Percentiles rank a stretch among this genome's conserved stretches.
phyloP scores from a whole-genome alignment of 2,329 filamentous ascomycete species.

The Triangularia setosa region DNA sequence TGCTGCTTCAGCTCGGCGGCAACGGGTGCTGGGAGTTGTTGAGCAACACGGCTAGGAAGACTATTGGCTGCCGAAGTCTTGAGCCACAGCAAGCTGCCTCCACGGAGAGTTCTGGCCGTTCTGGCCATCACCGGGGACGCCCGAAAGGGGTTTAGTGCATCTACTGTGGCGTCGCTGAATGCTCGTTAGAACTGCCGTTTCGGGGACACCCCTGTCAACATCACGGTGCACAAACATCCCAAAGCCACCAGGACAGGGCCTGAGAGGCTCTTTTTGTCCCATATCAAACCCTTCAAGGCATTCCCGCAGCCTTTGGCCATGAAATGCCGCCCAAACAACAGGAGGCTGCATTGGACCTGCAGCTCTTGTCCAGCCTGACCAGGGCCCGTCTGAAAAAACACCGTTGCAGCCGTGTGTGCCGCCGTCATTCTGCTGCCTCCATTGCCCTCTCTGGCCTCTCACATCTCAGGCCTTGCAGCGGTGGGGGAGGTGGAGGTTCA shows the following conservation, averaged over 20 bases:
- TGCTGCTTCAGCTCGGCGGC: slow-evolving; percentile 19
- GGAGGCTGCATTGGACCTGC: background rate
- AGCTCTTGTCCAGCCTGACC: slow-evolving; percentile 19
- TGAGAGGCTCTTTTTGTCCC: slow-evolving; percentile 8
- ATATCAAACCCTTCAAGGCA: slow-evolving; percentile 7
- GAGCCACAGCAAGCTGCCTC: slow-evolving; percentile 24
- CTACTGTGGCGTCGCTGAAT: slow-evolving; percentile 27
- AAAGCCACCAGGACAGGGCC: background rate
- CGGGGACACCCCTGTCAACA: slow-evolving; percentile 11
- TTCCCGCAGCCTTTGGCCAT: background rate
- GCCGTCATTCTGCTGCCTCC: slow-evolving; percentile 5
- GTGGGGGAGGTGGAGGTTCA: background rate
- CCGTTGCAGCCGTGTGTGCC: slow-evolving; percentile 19
- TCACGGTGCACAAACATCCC: background rate
- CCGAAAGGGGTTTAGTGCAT: slow-evolving; percentile 17
- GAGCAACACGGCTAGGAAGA: slow-evolving; percentile 3
- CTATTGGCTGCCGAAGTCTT: slow-evolving; percentile 15
- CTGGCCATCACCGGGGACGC: slow-evolving; percentile 9
- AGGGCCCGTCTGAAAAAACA: slow-evolving; percentile 12
- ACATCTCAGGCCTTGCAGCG: background rate
- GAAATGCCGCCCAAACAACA: background rate
- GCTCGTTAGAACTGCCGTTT: slow-evolving; percentile 26
- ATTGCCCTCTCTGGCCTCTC: background rate
- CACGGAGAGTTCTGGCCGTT: slow-evolving; percentile 11
- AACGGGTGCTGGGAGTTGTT: slow-evolving; percentile 7